These are phyloP conservation scores for Ophiosphaerella korrae DNA, from an alignment of 2,329 filamentous ascomycete genomes.

Conservation along the genomic window DNA sequence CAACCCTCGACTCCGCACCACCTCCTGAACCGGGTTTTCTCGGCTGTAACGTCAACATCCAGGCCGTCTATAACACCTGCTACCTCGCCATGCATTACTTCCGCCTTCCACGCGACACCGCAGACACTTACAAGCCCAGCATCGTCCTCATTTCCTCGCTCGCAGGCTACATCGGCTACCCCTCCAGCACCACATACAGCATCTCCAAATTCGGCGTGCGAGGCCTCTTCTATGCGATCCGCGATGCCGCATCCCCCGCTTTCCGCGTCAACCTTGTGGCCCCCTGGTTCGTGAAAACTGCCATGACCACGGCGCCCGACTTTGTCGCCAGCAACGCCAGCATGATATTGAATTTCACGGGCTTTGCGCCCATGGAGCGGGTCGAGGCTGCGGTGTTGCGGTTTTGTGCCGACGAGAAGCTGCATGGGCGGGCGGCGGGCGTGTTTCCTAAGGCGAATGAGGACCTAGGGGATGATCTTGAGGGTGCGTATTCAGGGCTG, in stretches of 20 bases:
- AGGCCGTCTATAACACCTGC: constrained; percentile 28
- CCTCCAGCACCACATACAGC: constrained; percentile 29
- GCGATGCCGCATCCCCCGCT: constrained; percentile 18
- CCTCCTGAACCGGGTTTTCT: constrained; percentile 24
- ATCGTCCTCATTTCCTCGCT: constrained; percentile 30
- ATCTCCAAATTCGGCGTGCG: constrained; percentile 36
- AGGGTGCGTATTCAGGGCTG: constrained; percentile 16
- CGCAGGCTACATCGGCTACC: constrained; percentile 30
- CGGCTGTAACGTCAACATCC: constrained; percentile 27
- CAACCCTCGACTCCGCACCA: constrained; percentile 16
- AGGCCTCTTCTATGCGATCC: constrained; percentile 29
- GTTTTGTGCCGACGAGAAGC: constrained; percentile 17
- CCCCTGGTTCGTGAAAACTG: constrained; percentile 34
- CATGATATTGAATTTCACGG: constrained; percentile 13
- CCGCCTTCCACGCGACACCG: constrained; percentile 17
- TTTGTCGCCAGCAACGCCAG: constrained; percentile 18
- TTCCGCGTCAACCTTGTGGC: constrained; percentile 35
- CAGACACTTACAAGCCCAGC: constrained; percentile 19
- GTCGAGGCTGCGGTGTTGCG: constrained; percentile 26
- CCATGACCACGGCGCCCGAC: constrained; percentile 15
- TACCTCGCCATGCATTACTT: constrained; percentile 37
- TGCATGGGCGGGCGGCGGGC: constrained; percentile 23
- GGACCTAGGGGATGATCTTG: constrained; percentile 29
- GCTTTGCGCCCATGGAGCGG: constrained; percentile 25
- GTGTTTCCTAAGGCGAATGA: constrained; percentile 21